These are phyloP conservation scores for Akanthomyces uredinophilus DNA, from an alignment of 2,329 filamentous ascomycete species.

Conservation along the genomic window DNA sequence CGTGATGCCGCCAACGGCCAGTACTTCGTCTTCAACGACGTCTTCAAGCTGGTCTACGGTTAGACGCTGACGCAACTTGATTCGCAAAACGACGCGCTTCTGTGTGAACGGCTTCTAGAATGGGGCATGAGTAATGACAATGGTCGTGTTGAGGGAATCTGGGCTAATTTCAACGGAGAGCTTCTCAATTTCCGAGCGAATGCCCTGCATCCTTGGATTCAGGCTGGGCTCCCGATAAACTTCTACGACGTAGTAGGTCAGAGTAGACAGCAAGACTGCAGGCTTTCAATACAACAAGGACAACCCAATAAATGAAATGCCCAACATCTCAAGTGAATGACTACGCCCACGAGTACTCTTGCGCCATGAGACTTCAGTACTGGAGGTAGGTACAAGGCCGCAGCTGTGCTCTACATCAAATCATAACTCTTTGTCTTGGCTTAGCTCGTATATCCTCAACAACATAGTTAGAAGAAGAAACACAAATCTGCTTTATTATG, in stretches of 20 bases:
- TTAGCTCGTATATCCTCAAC: not conserved
- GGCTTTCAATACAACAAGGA: not conserved
- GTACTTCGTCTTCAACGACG: constrained; percentile 89
- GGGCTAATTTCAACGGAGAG: not conserved
- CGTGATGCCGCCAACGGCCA: constrained; percentile 55
- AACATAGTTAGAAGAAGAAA: too few species aligned
- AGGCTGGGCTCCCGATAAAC: not conserved
- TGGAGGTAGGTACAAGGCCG: too few species aligned
- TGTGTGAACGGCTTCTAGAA: constrained; percentile 7
- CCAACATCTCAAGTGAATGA: too few species aligned
- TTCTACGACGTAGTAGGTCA: not conserved
- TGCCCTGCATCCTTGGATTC: not conserved
- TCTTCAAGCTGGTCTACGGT: constrained; percentile 84
- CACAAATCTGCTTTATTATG: too few species aligned
- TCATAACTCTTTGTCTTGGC: too few species aligned
- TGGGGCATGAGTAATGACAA: not conserved
- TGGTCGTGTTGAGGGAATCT: not conserved
- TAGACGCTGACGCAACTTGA: constrained; percentile 25
- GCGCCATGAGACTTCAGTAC: too few species aligned
- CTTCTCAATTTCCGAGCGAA: not conserved
- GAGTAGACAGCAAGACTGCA: not conserved
- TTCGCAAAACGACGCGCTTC: not conserved
- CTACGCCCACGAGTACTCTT: too few species aligned
- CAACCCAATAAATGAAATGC: not conserved
- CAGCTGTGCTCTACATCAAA: too few species aligned